phyloP scores from a whole-genome alignment of 169 alveolate species.

The Cytauxzoon felis region DNA sequence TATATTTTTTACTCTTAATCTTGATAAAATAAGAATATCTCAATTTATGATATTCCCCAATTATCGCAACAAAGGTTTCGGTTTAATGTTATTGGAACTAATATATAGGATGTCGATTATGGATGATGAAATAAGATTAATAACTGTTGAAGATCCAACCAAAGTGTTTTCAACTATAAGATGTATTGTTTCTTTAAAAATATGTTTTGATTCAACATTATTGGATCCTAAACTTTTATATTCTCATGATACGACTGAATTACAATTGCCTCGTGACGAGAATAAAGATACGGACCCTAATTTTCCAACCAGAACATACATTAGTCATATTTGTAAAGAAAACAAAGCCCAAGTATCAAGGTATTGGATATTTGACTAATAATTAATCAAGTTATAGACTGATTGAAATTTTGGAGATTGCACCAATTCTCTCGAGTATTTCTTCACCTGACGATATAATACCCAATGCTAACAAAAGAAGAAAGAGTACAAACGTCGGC shows the following conservation, averaged over 20 bases:
- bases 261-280: too few species aligned
- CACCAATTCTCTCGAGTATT: constrained; percentile 7
- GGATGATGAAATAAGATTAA: constrained; percentile 65
- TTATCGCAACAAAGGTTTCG: constrained; percentile 72
- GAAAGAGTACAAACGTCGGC: constrained; percentile 6
- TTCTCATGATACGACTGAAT: too few species aligned
- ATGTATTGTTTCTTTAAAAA: constrained; percentile 63
- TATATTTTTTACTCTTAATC: constrained; percentile 67
- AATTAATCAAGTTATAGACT: constrained; percentile 3
- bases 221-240: background rate
- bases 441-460: background rate
- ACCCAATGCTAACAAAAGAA: constrained; percentile 3
- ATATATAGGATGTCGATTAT: constrained; percentile 67
- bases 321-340: constrained; percentile 15
- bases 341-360: constrained; percentile 15
- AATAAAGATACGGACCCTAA: too few species aligned
- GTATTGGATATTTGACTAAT: constrained; percentile 14
- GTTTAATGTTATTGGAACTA: constrained; percentile 61
- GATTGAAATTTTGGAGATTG: constrained; percentile 18
- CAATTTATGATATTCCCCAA: constrained; percentile 75
- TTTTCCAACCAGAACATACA: constrained; percentile 5
- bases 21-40: constrained; percentile 69
- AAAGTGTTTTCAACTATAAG: constrained; percentile 68
- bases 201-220: constrained; percentile 38
- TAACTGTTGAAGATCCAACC: constrained; percentile 79